Percentiles rank a stretch among this genome's conserved stretches.
These are phyloP conservation scores for Sophora flavescens DNA, from an alignment of 306 rosid genomes.

Conservation along the genomic window DNA sequence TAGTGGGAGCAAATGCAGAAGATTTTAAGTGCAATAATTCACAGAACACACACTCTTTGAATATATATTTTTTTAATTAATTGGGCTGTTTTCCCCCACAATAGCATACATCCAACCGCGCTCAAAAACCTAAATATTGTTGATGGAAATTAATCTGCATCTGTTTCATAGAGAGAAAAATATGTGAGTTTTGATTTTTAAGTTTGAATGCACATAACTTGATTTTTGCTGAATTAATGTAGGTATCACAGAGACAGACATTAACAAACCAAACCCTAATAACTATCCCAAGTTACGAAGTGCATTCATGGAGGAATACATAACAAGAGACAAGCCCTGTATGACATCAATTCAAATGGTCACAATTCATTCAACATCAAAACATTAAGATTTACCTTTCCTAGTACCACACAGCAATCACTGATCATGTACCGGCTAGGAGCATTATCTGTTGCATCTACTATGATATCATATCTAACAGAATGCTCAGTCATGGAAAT, in stretches of 20 bases:
- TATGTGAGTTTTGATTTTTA: slow-evolving; percentile 2
- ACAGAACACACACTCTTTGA: neutral
- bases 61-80: neutral
- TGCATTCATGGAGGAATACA: neutral
- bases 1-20: neutral
- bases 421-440: slow-evolving; percentile 95
- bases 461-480: slow-evolving; percentile 79
- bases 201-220: slow-evolving; percentile 10
- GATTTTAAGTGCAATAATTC: neutral
- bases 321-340: slow-evolving; percentile 6
- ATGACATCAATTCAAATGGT: slow-evolving; percentile 14
- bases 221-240: neutral
- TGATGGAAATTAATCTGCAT: slow-evolving; percentile 7
- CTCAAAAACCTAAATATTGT: slow-evolving; percentile 24
- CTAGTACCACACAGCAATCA: slow-evolving; percentile 95
- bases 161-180: neutral
- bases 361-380: slow-evolving; percentile 8
- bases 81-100: neutral
- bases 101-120: neutral
- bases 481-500: slow-evolving; percentile 58
- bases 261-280: slow-evolving; percentile 26
- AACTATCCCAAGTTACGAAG: neutral
- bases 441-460: slow-evolving; percentile 98
- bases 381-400: slow-evolving; percentile 71
- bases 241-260: neutral